phyloP scores from a whole-genome alignment of 257 asterid genomes.

The Solanum infundibuliforme region DNA sequence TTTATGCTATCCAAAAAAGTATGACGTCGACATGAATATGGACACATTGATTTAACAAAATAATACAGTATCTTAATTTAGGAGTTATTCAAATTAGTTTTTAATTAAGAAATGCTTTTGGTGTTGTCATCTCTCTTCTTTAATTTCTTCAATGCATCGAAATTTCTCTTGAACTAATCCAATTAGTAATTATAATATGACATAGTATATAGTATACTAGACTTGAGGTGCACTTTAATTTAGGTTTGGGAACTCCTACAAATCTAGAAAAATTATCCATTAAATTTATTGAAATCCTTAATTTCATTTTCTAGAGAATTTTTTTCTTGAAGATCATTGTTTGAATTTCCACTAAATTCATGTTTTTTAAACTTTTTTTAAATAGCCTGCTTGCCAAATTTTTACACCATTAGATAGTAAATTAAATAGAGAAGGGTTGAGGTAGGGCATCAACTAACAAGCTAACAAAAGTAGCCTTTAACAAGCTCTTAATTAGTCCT shows the following conservation, averaged over 20 bases:
- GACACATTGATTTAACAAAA: background rate
- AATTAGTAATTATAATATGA: background rate
- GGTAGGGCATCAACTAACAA: background rate
- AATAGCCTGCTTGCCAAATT: background rate
- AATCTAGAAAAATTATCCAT: background rate
- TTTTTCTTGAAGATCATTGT: background rate
- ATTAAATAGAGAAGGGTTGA: background rate
- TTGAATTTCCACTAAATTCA: background rate
- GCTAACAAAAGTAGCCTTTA: background rate
- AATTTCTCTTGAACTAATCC: background rate
- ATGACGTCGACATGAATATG: background rate
- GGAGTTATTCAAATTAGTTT: background rate
- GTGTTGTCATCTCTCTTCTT: background rate
- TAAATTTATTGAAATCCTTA: background rate
- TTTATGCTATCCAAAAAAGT: background rate
- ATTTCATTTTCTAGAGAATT: background rate
- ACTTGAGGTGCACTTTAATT: background rate
- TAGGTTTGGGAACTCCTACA: background rate
- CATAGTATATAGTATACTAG: background rate
- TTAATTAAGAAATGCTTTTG: background rate
- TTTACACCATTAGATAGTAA: background rate
- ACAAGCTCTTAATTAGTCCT: background rate
- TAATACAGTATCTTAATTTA: background rate
- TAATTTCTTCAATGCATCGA: background rate
- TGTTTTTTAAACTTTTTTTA: background rate